Base-by-base conservation (phyloP, 768 basidiomycete genomes). In the Mycena rosella region DNA sequence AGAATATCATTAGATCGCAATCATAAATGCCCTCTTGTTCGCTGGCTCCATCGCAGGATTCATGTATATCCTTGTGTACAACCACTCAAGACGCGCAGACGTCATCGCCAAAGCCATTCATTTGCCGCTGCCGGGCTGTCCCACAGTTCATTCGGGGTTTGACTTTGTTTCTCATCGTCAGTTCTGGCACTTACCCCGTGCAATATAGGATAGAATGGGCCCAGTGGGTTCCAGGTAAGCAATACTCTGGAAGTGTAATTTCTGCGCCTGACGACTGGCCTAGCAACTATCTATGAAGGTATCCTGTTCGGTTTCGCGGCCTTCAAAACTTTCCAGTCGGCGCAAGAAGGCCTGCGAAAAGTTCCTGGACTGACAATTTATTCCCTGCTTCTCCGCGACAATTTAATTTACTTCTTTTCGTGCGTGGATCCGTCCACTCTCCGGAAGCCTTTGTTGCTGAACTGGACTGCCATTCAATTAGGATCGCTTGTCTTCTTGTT, bases 321-420 rank as follows among this genome's bases (percentile, higher is more conserved):
- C 5, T 80, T 76, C 65, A 83, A 82, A 63, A 77, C 77, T 1
- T 32, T 73, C 5, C 59, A 73, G 17, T 76, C 78, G 1, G 70
- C 75, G 1, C 68, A 74, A 10, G 60, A 66, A 15, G 74, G 74
- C 34, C 51, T 75, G 24, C 77, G 74, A 30, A 62, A 71, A 45
- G 76, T 74, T 13, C 36, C 72, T 24, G 71, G 71, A 3, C 54
- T 78, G 20, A 78, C 80, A 5, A 70, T 86, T 10, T 79, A 78
- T 47, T 69, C 71, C 0, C 42, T 85, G 8, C 60, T 86, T 5
- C 55, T 86, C 26, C 75, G 81, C 1, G 84, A 85, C 65, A 85
- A 86, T 56, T 70, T 84, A 14, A 53, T 83, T 2, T 85, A 85
- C 71, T 86, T 85, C 61, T 77, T 84, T 22, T 78, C 77, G 85